These are phyloP conservation scores for Tephrocybe rancida DNA, from an alignment of 768 basidiomycete genomes.

Conservation along the genomic window DNA sequence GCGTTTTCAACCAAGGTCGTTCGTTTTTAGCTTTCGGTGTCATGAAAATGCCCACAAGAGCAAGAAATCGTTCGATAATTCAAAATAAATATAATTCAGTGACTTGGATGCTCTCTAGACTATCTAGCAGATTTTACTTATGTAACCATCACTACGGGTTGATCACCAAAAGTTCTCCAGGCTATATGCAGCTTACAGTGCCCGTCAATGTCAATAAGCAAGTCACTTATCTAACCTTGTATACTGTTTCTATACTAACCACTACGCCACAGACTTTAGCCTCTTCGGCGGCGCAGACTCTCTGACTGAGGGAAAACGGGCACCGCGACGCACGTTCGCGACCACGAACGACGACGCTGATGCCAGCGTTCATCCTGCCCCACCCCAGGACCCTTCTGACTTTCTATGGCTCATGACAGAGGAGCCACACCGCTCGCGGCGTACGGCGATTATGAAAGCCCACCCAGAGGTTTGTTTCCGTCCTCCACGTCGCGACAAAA, in stretches of 20 bases:
- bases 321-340: slow-evolving; percentile 54
- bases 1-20: not conserved
- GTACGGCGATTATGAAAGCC: slow-evolving; percentile 89
- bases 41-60: not conserved
- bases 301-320: slow-evolving; percentile 54
- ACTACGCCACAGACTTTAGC: slow-evolving; percentile 60
- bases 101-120: not conserved
- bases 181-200: not conserved
- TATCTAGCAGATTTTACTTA: not conserved
- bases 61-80: too few species aligned
- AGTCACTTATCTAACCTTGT: not conserved
- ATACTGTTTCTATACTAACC: not conserved
- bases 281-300: slow-evolving; percentile 86
- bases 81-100: not conserved
- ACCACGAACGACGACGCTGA: slow-evolving; percentile 41
- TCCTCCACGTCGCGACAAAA: not conserved
- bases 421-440: slow-evolving; percentile 90
- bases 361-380: slow-evolving; percentile 44
- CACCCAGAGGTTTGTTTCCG: slow-evolving; percentile 76
- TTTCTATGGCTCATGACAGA: slow-evolving; percentile 98
- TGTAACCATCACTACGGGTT: slow-evolving; percentile 5
- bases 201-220: slow-evolving; percentile 12
- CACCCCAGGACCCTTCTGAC: slow-evolving; percentile 78
- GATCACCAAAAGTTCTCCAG: not conserved
- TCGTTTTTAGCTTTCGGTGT: not conserved